Evolutionary conservation across 2,329 filamentous ascomycete species (phyloP).

Genomic region (Claviceps arundinis): DNA sequence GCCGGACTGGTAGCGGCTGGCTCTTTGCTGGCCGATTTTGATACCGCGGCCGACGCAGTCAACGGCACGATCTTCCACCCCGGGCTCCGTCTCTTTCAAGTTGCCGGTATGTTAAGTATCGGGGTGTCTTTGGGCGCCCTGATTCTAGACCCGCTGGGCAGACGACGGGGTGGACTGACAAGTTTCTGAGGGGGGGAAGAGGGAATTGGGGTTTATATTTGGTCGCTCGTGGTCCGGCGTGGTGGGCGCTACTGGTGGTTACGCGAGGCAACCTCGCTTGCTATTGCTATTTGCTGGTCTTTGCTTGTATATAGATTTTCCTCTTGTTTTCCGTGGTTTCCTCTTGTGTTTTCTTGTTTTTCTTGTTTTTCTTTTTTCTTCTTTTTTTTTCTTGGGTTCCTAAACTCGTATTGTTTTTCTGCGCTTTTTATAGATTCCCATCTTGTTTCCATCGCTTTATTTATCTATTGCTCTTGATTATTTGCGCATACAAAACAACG

Average conservation of each 20-base stretch:
- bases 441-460: background rate
- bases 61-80: conserved; percentile 39
- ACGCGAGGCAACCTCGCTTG: too few species aligned
- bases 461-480: background rate
- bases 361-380: too few species aligned
- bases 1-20: conserved; percentile 27
- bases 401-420: too few species aligned
- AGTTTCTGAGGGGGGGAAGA: conserved; percentile 14
- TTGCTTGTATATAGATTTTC: too few species aligned
- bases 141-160: conserved; percentile 21
- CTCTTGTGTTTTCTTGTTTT: too few species aligned
- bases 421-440: background rate
- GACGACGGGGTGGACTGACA: conserved; percentile 42
- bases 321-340: too few species aligned
- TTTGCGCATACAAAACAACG: background rate
- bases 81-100: conserved; percentile 44
- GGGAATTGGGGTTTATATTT: background rate
- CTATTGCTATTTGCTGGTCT: too few species aligned
- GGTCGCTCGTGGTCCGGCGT: background rate
- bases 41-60: conserved; percentile 22
- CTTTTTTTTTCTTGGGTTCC: too few species aligned
- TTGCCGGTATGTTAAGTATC: conserved; percentile 49
- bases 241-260: too few species aligned
- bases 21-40: conserved; percentile 43
- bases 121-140: conserved; percentile 43